Base-by-base conservation (phyloP, 2,329 filamentous ascomycete species). In the Talaromyces sp. region DNA sequence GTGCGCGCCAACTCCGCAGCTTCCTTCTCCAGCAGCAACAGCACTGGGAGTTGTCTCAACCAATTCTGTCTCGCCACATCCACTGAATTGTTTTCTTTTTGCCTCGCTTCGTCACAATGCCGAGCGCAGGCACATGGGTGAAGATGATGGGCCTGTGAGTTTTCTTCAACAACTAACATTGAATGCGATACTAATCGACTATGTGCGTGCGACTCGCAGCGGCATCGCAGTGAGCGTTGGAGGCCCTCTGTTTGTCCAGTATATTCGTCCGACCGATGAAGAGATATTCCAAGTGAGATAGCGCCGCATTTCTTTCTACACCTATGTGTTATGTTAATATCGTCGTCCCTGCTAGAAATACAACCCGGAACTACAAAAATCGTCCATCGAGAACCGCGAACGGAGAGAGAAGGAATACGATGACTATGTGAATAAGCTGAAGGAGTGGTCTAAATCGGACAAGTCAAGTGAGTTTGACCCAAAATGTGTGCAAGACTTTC, bases 291-390 rank as follows among this genome's bases (percentile, higher is more conserved):
- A 85, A 75, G 82, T 82, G 76, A 59, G 65, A 69, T 70, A 15
- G 13, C 36, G 36, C 36, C 36, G 15, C 15, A 8, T 39, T 4
- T 39, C 9, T 5, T 36, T 1, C 15, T 6, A 9, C 36, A 7
- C 17, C 13, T 36, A 17, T 13, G 15, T 36, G 3, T 36, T 17
- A 17, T 39, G 17, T 39, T 39, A n/a, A 39, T n/a, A 17, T 17
- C 10, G 9, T 39, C 17, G 36, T n/a, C 36, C 17, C 32, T 44
- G 51, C 32, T 66, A 91, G 80, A 87, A 84, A 76, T 98, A 98
- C 80, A 98, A 93, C 75, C 93, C 93, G 0, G 95, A 98, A 36
- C 84, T 99, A n/a, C 90, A 95, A 73, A 90, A 91, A 75, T 86
- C 90, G 71, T 92, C 90, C 64, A 80, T 96, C n/a, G 92, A 93